Evolutionary conservation across 2,329 filamentous ascomycete species (phyloP), one percentile per base, ranked within the genome.

Genomic region (Chaetomiaceae sp.): DNA sequence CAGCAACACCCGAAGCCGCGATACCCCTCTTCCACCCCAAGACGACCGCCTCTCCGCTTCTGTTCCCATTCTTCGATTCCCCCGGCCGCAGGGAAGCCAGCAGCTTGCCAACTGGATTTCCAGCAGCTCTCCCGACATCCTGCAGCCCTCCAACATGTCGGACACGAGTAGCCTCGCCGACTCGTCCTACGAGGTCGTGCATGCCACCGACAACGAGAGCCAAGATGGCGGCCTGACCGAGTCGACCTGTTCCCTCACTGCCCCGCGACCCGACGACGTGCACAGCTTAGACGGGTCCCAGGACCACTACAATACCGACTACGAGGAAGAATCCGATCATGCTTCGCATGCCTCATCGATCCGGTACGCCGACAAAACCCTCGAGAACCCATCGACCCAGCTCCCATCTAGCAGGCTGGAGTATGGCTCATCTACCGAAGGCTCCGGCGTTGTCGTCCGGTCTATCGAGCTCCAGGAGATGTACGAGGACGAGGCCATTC

Each of bases 71-170:
- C 72, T 84, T 42, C 76, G 79, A 53, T 83, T 83, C 52, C 81
- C 81, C 51, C 73, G 71, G 39, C 80, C 81, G 0, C 73, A 77
- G 63, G 81, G 78, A 49, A 82, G 76, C 59, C 72, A 73, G 51
- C 71, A 74, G 46, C 76, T 84, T 37, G 80, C 80, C 62, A 77
- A 79, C 72, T 83, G 80, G 80, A 72, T 84, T 45, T 81, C 78
- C 6, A 76, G 74, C 49, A 82, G 79, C 62, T 75, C 79, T 27
- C 78, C 78, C 48, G 75, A 80, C 68, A 80, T 82, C 58, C 81
- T 81, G 77, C 73, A 72, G 59, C 68, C 73, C 20, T 69, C 70
- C 34, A 69, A 65, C 49, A 62, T 71, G 39, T 69, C 69, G 25
- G 71, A 74, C 54, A 73, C 76, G 58, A 75, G 78, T 65, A 81